Evolutionary conservation across 495 filamentous ascomycete species (phyloP), one percentile per base, ranked within the genome.

Genomic region (Penicillium ucsense): DNA sequence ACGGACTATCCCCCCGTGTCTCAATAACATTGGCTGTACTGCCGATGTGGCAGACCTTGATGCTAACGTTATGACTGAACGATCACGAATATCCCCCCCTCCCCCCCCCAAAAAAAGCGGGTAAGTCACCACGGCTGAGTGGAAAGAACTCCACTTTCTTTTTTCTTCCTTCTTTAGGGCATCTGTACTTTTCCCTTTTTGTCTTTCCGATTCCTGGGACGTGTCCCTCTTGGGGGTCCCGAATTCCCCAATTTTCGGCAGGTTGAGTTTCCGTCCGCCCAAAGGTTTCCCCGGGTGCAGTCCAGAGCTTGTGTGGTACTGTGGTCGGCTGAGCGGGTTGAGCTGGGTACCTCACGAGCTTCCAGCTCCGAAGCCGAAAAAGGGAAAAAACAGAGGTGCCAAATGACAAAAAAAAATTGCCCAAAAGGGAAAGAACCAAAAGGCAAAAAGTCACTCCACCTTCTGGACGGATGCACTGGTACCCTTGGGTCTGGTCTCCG

Each of bases 1-100:
- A 57, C 49, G 30, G 59, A 53, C 6, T 52, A 43, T 9, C 52
- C 50, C n/a, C 43, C 54, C 38, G 48, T 48, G 35, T 40, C 52
- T 32, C 50, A 38, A 61, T 61, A 46, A 61, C 55, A 56, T 43
- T 42, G 20, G 39, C 27, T 43, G 46, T 35, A 10, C 39, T 41
- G 46, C 43, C 33, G 33, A 29, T 28, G 46, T 44, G 41, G 48
- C 47, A 31, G 41, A 9, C 7, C 4, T 20, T 20, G 20, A 20
- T 20, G 20, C 20, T 20, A 20, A 44, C 5, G 10, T 38, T 50
- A 46, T 31, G 43, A 50, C 45, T 47, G 36, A 50, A 20, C 20
- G 20, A 20, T 20, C 20, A 20, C 20, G 20, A 20, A 20, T 20
- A 20, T 20, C 20, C 20, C 20, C 20, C 20, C 20, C 20, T 20